Evolutionary conservation across 805 yeast genomes (phyloP), one percentile per base, ranked within the genome.

Genomic region (Kuraishia piskuri): DNA sequence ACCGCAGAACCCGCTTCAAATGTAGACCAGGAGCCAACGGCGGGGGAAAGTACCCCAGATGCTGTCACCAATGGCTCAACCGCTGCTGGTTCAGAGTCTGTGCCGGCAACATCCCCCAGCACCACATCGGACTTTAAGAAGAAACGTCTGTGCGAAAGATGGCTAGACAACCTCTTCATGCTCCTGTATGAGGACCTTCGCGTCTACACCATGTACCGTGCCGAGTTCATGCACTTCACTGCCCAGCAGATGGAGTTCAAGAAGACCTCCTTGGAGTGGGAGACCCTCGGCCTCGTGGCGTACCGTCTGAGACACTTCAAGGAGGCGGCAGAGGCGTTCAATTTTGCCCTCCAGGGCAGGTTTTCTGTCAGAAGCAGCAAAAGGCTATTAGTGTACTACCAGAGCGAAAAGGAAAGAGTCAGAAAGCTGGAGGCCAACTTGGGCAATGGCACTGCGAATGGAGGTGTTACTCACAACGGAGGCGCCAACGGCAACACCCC

Each of bases 151-250:
- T 84, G 90, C 70, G 89, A 84, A 64, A 74, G 88, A 62, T 84
- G 90, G 90, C 71, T 84, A 55, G 90, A 84, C 67, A 83, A 83
- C 63, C 67, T 84, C 55, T 84, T 84, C 64, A 83, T 84, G 88
- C 64, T 84, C 8, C 68, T 84, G 37, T 84, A 83, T 62, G 89
- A 84, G 60, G 96, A 88, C 64, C 75, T 88, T 62, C 76, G 87
- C 62, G 82, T 89, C 0, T 92, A 88, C 67, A 90, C 97, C 1
- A 80, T 89, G 77, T 92, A 96, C 94, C 91, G 90, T 66, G 90
- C 96, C 0, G 97, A 94, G 66, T 78, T 79, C 59, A 80, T 90
- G 57, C 96, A 92, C 68, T 86, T 87, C 70, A 90, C 87, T 67
- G 89, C 95, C 5, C 96, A 90, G 66, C 88, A 89, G 67, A 76